Conservation (phyloP, 257 asterid species). For the Gardenia jasminoides region DNA sequence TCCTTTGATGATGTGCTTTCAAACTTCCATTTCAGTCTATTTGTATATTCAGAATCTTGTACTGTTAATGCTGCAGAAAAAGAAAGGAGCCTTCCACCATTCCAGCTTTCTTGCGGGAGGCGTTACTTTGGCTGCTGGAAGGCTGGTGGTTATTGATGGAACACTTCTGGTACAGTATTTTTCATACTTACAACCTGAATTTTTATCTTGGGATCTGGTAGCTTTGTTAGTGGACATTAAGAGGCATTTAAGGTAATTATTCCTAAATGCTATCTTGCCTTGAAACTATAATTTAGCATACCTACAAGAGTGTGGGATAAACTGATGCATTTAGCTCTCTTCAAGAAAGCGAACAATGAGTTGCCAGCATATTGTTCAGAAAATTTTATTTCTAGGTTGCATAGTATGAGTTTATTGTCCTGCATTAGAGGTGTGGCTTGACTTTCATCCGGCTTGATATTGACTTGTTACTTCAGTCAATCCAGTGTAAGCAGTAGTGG, state of each 20-base stretch:
- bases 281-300: background rate
- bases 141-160: constrained; percentile 70
- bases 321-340: background rate
- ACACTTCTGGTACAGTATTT: constrained; percentile 55
- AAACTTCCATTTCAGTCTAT: constrained; percentile 3
- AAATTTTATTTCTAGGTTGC: background rate
- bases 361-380: background rate
- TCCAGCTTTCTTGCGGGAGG: constrained; percentile 99
- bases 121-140: constrained; percentile 92
- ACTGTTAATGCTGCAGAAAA: constrained; percentile 53
- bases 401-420: background rate
- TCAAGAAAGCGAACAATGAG: background rate
- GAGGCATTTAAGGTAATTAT: background rate
- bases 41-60: constrained; percentile 1
- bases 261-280: background rate
- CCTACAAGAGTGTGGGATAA: background rate
- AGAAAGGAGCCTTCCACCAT: constrained; percentile 89
- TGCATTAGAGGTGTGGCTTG: background rate
- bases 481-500: background rate
- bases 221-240: background rate
- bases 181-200: background rate
- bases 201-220: background rate
- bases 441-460: background rate
- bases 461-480: background rate
- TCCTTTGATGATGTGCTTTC: constrained; percentile 17